Conservation (phyloP, 495 filamentous ascomycete species). For the Lophiostoma macrostomum region DNA sequence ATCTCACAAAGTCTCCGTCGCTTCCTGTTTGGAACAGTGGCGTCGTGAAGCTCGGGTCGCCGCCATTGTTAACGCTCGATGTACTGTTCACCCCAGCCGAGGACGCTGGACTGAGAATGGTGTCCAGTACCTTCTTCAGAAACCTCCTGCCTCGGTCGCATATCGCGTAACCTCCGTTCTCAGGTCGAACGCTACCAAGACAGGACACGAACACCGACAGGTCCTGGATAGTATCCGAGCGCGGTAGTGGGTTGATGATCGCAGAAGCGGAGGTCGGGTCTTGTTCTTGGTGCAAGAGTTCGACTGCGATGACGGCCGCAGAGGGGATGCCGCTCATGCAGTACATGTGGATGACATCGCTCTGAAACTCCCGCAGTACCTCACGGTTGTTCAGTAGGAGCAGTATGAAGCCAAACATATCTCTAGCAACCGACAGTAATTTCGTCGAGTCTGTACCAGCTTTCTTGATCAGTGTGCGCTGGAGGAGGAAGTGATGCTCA, state of each 20-base stretch:
- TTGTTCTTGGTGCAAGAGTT: slow-evolving; percentile 58
- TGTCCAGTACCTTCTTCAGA: slow-evolving; percentile 49
- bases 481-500: slow-evolving; percentile 58
- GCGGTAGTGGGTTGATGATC: slow-evolving; percentile 44
- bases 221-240: slow-evolving; percentile 61
- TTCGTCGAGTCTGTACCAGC: slow-evolving; percentile 49
- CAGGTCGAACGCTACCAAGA: slow-evolving; percentile 55
- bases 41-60: slow-evolving; percentile 30
- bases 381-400: slow-evolving; percentile 50
- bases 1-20: slow-evolving; percentile 41
- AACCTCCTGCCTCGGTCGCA: slow-evolving; percentile 48
- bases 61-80: slow-evolving; percentile 3
- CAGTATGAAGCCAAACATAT: slow-evolving; percentile 49
- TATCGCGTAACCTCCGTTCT: slow-evolving; percentile 52
- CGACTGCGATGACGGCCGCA: slow-evolving; percentile 59
- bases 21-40: slow-evolving; percentile 26
- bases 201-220: slow-evolving; percentile 61
- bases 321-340: slow-evolving; percentile 50
- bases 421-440: slow-evolving; percentile 54
- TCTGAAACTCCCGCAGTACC: slow-evolving; percentile 48
- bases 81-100: neutral
- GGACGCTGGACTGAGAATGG: slow-evolving; percentile 38
- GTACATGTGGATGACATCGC: slow-evolving; percentile 54
- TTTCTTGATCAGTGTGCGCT: slow-evolving; percentile 54
- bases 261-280: slow-evolving; percentile 30